Evolutionary conservation across 2,329 filamentous ascomycete genomes (phyloP).

Genomic region (Cladorrhinum sp.): DNA sequence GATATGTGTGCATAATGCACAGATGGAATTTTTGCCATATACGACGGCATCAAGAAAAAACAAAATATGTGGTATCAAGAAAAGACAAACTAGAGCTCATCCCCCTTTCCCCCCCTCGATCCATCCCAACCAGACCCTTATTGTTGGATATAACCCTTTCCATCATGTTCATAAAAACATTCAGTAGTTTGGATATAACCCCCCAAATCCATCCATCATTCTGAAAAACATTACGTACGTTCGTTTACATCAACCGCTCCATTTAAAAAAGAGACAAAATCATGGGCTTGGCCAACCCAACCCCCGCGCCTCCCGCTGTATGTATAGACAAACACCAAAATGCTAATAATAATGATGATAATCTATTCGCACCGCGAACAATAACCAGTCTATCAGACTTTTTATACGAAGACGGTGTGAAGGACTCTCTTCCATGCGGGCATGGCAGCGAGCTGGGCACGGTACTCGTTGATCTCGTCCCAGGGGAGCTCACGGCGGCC

Average conservation of each 20-base stretch:
- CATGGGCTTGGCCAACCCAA: neutral
- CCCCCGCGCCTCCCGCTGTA: neutral
- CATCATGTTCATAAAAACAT: neutral
- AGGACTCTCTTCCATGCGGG: conserved; percentile 48
- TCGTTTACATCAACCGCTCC: neutral
- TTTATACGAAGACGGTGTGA: conserved; percentile 36
- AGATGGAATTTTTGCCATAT: neutral
- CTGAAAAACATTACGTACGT: neutral
- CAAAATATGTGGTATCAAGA: neutral
- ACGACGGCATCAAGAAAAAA: neutral
- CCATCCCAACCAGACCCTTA: neutral
- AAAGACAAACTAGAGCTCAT: neutral
- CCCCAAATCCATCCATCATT: neutral
- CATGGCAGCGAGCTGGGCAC: conserved; percentile 47
- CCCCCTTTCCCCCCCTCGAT: no score
- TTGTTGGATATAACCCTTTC: neutral
- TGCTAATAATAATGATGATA: neutral
- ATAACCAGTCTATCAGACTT: no score
- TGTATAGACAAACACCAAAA: neutral
- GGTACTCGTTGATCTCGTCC: conserved; percentile 58
- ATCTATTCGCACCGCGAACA: neutral
- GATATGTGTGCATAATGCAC: no score
- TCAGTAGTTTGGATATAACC: no score
- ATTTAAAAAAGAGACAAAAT: neutral
- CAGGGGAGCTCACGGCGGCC: conserved; percentile 64